phyloP scores from a whole-genome alignment of 2,329 filamentous ascomycete species.

The Pseudocercospora fijiensis region DNA sequence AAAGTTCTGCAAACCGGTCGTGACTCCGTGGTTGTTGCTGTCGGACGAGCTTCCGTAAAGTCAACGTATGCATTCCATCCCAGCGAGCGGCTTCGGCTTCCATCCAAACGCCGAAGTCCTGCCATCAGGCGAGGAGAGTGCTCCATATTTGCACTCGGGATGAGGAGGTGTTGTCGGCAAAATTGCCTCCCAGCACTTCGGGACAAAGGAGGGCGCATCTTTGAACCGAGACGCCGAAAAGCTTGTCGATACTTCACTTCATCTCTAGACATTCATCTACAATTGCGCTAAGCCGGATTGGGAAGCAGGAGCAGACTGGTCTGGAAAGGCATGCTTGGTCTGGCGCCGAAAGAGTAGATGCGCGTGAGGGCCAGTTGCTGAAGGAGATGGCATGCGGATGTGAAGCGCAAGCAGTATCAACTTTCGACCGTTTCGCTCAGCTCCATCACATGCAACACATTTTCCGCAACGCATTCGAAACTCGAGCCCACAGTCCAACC shows the following conservation, averaged over 20 bases:
- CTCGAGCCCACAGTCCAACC: too few relatives aligned
- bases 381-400: neutral
- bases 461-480: too few relatives aligned
- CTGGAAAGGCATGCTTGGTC: too few relatives aligned
- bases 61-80: neutral
- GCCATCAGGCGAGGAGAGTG: neutral
- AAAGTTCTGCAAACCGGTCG: too few relatives aligned
- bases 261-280: neutral
- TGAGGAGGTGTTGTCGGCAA: constrained; percentile 6
- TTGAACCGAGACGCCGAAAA: neutral
- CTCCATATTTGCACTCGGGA: neutral
- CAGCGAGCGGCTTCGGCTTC: neutral
- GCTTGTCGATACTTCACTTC: neutral
- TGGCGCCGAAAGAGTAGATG: too few relatives aligned
- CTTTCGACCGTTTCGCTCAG: neutral
- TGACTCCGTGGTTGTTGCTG: too few relatives aligned
- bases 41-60: neutral
- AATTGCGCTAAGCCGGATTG: neutral
- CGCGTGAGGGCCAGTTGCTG: too few relatives aligned
- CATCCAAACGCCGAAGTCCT: neutral
- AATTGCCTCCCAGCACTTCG: neutral
- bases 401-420: neutral
- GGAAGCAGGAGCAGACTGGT: neutral
- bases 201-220: neutral
- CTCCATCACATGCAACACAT: neutral